Conservation (phyloP, 805 yeast species). For the Wickerhamiella vanderwaltii region DNA sequence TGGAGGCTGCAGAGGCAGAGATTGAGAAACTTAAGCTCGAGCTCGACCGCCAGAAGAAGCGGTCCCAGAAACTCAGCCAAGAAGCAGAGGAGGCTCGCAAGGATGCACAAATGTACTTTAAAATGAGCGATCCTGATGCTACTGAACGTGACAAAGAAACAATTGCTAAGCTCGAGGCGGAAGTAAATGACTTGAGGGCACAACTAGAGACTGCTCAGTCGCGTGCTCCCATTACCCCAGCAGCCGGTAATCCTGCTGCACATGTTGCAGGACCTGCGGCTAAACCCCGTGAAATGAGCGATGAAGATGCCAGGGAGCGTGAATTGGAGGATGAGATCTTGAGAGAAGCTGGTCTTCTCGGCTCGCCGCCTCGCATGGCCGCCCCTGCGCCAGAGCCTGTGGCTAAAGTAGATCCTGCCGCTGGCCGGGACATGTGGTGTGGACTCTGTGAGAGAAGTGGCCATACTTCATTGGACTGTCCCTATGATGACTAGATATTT, state of each 20-base stretch:
- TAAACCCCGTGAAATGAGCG: not conserved
- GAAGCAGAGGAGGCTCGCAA: slow-evolving; percentile 7
- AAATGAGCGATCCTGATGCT: slow-evolving; percentile 5
- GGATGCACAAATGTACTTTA: slow-evolving; percentile 11
- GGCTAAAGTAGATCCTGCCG: slow-evolving; percentile 44
- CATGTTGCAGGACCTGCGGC: not conserved
- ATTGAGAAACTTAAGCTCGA: not conserved
- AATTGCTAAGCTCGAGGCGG: not conserved
- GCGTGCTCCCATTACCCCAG: not conserved
- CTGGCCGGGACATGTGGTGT: slow-evolving; percentile 76
- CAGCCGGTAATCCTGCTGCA: not conserved
- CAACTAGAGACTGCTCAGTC: not conserved
- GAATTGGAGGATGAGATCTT: slow-evolving; percentile 9
- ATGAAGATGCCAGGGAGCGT: slow-evolving; percentile 1
- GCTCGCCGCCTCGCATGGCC: not conserved
- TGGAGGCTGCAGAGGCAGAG: not conserved
- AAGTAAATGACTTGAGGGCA: not conserved
- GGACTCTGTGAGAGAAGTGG: slow-evolving; percentile 87
- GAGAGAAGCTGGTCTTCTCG: slow-evolving; percentile 10
- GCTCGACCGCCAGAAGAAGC: slow-evolving; percentile 1
- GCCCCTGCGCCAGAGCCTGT: slow-evolving; percentile 10
- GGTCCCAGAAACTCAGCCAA: slow-evolving; percentile 1
- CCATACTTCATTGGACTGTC: slow-evolving; percentile 79
- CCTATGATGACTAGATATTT: slow-evolving; percentile 49
- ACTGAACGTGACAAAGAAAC: not conserved